Evolutionary conservation across 257 asterid genomes (phyloP).

Genomic region (Solanum peruvianum): DNA sequence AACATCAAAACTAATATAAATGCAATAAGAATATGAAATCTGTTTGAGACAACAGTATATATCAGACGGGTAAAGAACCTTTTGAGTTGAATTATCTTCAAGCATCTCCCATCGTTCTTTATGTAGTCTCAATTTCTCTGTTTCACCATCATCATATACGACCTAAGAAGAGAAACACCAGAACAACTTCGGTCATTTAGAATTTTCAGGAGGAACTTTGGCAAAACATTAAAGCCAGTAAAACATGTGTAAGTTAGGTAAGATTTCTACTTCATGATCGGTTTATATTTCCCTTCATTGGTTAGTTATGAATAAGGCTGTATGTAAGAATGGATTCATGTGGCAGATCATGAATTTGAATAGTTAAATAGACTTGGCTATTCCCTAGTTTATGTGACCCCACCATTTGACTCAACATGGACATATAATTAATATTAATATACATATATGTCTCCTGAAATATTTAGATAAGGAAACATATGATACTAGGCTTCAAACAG

Average conservation of each 20-base stretch:
- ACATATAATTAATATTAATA: not conserved
- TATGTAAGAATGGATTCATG: not conserved
- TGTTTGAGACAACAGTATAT: not conserved
- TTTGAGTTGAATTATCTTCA: not conserved
- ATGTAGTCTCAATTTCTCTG: conserved; percentile 29
- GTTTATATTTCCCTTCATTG: not conserved
- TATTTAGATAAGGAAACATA: not conserved
- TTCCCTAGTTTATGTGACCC: not conserved
- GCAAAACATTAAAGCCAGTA: not conserved
- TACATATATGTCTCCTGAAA: not conserved
- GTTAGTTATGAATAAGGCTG: not conserved
- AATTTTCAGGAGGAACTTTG: not conserved
- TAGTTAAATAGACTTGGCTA: not conserved
- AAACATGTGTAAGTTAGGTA: not conserved
- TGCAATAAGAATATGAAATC: not conserved
- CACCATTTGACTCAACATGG: not conserved
- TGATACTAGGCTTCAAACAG: not conserved
- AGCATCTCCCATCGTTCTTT: conserved; percentile 32
- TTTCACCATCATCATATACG: conserved; percentile 29
- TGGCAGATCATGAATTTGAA: not conserved
- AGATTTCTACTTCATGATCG: not conserved
- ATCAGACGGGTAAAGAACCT: conserved; percentile 1
- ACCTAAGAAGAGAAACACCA: conserved; percentile 23
- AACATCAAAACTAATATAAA: not conserved
- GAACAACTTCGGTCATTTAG: not conserved